Conservation (phyloP, 1,284 basidiomycete species). For the Trichosporon asahii region DNA sequence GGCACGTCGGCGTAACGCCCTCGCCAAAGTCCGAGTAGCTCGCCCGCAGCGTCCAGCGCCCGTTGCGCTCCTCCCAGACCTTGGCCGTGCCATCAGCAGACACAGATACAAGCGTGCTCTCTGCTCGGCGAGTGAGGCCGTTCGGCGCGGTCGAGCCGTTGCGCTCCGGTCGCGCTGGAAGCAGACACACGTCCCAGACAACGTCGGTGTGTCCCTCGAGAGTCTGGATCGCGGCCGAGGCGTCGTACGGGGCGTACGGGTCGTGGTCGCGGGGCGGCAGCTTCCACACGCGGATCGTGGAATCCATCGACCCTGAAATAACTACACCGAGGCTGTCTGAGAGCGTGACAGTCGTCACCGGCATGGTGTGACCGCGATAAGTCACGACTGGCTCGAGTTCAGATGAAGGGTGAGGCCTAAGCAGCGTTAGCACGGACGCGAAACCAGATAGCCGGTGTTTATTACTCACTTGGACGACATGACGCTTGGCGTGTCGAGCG, state of each 20-base stretch:
- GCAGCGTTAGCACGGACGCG: not conserved
- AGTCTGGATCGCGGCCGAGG: conserved; percentile 68
- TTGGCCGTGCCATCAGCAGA: conserved; percentile 88
- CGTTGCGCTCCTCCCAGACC: conserved; percentile 66
- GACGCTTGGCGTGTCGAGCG: conserved; percentile 34
- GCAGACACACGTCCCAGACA: conserved; percentile 81
- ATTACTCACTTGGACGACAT: conserved; percentile 35
- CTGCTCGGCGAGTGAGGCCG: conserved; percentile 11
- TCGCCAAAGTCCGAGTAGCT: conserved; percentile 29
- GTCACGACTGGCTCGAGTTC: conserved; percentile 89
- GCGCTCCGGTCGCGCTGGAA: conserved; percentile 34
- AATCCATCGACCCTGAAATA: conserved; percentile 89
- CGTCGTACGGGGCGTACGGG: conserved; percentile 82
- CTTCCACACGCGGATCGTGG: conserved; percentile 83
- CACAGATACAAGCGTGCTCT: conserved; percentile 73
- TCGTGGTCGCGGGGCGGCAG: conserved; percentile 68
- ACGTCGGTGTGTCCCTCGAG: conserved; percentile 90
- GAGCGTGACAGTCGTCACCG: conserved; percentile 86
- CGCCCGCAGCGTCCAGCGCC: conserved; percentile 29
- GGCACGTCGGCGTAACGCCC: conserved; percentile 65
- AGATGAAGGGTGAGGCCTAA: conserved; percentile 42
- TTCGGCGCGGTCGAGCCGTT: not conserved
- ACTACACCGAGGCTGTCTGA: conserved; percentile 70
- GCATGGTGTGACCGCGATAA: conserved; percentile 84
- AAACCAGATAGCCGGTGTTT: not conserved